Evolutionary conservation across 2,329 filamentous ascomycete species (phyloP), one percentile per base, ranked within the genome.

Genomic region (Penicillium thymicola): DNA sequence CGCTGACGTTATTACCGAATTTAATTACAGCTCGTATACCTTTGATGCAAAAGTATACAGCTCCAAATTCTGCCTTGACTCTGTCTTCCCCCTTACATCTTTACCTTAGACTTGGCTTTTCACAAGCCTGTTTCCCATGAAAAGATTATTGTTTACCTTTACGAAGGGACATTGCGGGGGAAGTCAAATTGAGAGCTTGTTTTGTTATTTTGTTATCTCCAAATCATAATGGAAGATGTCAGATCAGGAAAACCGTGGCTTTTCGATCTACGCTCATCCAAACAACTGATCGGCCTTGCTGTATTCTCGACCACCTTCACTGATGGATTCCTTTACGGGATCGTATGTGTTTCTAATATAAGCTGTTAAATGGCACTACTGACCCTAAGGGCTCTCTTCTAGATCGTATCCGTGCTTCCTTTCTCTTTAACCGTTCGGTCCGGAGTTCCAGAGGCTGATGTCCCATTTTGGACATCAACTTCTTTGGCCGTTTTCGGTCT

Each of bases 261-360:
- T 9, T 51, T 55, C 32, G 9, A 40, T 27, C 11, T 55, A 9
- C 40, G 53, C n/a, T 51, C 53, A 40, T 55, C 53, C 16, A 55
- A 55, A 3, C 53, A 55, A 23, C 41, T 55, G 2, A 45, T 55
- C 10, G 53, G 40, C 4, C 27, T 55, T 4, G 47, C 47, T 23
- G 40, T 55, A 27, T 55, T 55, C 11, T 42, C 41, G 2, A 55
- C 53, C 5, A 55, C 53, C 1, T 55, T 55, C 23, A 50, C 53
- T n/a, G 53, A 55, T 45, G 53, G 47, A 16, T 55, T 55, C 8
- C 53, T 55, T 13, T 55, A 55, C 18, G 53, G 53, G n/a, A 55
- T 51, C 11, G 47, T 55, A 37, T 23, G 53, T 45, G 1, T 1
- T 9, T 10, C 6, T 5, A 34, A 2, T 10, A 3, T 11, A 18